Evolutionary conservation across 1,139 yeast species (phyloP), one percentile per base, ranked within the genome.

Genomic region (Barnettozyma hawaiiensis): DNA sequence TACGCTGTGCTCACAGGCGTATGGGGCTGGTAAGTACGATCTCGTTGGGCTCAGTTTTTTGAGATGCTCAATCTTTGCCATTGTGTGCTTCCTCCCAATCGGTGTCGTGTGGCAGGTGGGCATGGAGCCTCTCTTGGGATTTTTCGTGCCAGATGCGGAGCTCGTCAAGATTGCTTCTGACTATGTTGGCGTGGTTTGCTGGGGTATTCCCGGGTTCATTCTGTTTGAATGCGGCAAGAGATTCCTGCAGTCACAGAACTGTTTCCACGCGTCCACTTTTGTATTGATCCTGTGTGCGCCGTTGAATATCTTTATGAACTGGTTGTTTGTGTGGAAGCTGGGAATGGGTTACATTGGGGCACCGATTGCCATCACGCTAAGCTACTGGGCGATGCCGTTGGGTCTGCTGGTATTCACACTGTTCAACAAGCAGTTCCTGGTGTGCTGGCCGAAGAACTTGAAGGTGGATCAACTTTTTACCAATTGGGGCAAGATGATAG

Each of bases 1-100:
- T 55, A 69, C 78, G 2, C 62, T 74, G 26, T 75, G 80, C 50
- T 68, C 79, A 0, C 79, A 75, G 53, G 78, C 81, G 1, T 73
- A 59, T 53, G 75, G 75, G 10, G 67, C 70, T 5, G 63, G 63
- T n/a, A 61, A 62, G 42, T 59, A 53, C 42, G 54, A 59, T 12
- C 52, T 65, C 34, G 75, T 70, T n/a, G 74, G 75, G 0, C 44
- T 68, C 11, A 67, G 68, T 43, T 66, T 69, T 48, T 66, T 67
- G 34, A 56, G 70, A 42, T 69, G 74, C 62, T 61, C 75, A 14
- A 53, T 69, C 8, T 67, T 75, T 60, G 68, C 71, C 18, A 49
- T 64, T 12, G 51, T 59, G 0, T 52, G 61, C 31, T 62, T 57
- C 33, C 50, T 67, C 16, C 73, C 70, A 35, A 59, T 63, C 16